phyloP scores from a whole-genome alignment of 2,329 filamentous ascomycete genomes.

The Domatiomyces catenatus region DNA sequence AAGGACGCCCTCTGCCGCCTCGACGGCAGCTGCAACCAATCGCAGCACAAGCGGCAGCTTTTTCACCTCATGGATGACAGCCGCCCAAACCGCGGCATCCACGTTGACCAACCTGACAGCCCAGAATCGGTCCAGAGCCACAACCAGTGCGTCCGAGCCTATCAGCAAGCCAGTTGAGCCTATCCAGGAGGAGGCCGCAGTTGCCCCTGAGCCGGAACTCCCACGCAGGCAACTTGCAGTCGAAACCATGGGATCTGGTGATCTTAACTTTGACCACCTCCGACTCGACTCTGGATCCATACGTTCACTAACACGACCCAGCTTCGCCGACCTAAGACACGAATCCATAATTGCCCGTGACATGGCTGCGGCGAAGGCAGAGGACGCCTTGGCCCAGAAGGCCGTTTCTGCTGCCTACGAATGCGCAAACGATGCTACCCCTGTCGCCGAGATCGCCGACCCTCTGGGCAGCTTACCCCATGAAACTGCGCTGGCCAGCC shows the following conservation, averaged over 20 bases:
- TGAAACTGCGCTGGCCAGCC: slow-evolving; percentile 14
- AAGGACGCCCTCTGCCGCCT: slow-evolving; percentile 39
- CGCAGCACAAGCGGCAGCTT: slow-evolving; percentile 42
- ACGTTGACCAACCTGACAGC: slow-evolving; percentile 53
- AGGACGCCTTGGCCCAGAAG: slow-evolving; percentile 43
- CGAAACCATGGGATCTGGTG: slow-evolving; percentile 75
- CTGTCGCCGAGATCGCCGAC: slow-evolving; percentile 23
- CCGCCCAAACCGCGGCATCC: slow-evolving; percentile 79
- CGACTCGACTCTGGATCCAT: slow-evolving; percentile 42
- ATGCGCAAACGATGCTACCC: slow-evolving; percentile 27
- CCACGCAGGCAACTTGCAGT: slow-evolving; percentile 58
- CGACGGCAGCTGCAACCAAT: slow-evolving; percentile 12
- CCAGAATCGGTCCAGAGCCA: slow-evolving; percentile 31
- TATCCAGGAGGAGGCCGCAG: slow-evolving; percentile 19
- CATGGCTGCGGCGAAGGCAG: slow-evolving; percentile 39
- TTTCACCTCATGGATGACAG: slow-evolving; percentile 86
- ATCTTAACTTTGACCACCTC: slow-evolving; percentile 76
- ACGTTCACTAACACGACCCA: slow-evolving; percentile 21
- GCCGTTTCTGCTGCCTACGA: slow-evolving; percentile 48
- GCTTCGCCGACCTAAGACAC: slow-evolving; percentile 22
- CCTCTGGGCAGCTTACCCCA: slow-evolving; percentile 20
- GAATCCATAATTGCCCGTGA: slow-evolving; percentile 29
- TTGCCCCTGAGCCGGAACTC: slow-evolving; percentile 23
- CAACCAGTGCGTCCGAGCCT: slow-evolving; percentile 21
- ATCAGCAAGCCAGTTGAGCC: slow-evolving; percentile 10